These are phyloP conservation scores for Aspergillus sp. DNA, from an alignment of 2,329 filamentous ascomycete genomes.

Conservation along the genomic window DNA sequence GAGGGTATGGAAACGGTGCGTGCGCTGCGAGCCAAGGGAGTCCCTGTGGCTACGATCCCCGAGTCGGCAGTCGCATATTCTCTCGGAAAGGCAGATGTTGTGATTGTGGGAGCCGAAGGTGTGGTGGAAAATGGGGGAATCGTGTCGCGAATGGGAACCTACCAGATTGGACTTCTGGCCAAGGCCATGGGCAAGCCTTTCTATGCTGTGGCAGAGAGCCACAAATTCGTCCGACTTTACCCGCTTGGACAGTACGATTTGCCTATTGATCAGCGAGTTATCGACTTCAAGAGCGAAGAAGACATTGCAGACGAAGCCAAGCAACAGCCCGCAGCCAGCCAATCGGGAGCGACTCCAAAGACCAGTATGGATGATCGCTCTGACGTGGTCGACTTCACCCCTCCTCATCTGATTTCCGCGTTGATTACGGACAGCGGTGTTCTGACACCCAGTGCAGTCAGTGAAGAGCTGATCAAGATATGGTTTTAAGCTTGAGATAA, in stretches of 20 bases:
- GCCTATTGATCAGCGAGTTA: conserved; percentile 71
- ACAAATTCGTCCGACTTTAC: conserved; percentile 91
- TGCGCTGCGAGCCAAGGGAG: conserved; percentile 65
- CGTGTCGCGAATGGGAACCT: conserved; percentile 79
- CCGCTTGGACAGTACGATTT: conserved; percentile 77
- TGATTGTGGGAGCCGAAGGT: conserved; percentile 68
- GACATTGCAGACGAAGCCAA: conserved; percentile 43
- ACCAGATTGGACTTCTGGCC: conserved; percentile 80
- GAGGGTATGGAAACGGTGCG: conserved; percentile 70
- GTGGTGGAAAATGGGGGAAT: conserved; percentile 93
- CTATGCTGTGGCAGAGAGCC: conserved; percentile 89
- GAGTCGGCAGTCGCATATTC: conserved; percentile 74
- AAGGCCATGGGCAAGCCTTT: conserved; percentile 70
- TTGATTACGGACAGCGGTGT: conserved; percentile 63
- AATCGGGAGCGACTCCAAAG: conserved; percentile 10
- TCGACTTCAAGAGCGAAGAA: conserved; percentile 64
- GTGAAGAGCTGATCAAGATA: conserved; percentile 64
- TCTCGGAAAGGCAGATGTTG: conserved; percentile 67
- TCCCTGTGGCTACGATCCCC: conserved; percentile 78
- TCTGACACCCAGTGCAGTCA: conserved; percentile 60
- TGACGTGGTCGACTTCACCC: conserved; percentile 47
- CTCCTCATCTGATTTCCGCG: conserved; percentile 58
- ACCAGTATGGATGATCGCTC: conserved; percentile 20
- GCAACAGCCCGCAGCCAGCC: conserved; percentile 31
- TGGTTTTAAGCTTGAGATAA: conserved; percentile 31